Base-by-base conservation (phyloP, 192 early-diverging fungal genomes). In the Coemansia reversa region DNA sequence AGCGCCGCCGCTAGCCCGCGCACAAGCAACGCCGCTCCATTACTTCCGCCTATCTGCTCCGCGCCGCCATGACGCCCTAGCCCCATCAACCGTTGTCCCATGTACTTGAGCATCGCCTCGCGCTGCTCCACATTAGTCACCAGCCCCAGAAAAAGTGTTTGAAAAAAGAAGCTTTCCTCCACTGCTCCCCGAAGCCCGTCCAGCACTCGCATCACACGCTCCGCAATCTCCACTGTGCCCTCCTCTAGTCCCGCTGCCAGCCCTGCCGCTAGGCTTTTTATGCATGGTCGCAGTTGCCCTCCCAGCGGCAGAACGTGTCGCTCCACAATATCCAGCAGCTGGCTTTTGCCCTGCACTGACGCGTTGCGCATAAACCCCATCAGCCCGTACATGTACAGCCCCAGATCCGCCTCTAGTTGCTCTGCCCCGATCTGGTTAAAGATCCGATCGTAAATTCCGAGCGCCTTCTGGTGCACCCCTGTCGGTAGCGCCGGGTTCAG, bases 401-500 rank as follows among this genome's bases (percentile, higher is more conserved):
- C 76, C 53, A 94, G 83, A 64, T 98, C 95, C 14, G 88, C 83
- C 11, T 84, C 86, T 30, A 96, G 76, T 81, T 92, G 90, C 35
- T 89, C 84, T 7, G 72, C 62, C 83, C 92, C 69, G 25, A 85
- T 91, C 24, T 83, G 87, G 16, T 83, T 70, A 58, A 94, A 86
- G 39, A 98, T 86, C 49, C 89, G 86, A 16, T 80, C 81, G 70
- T 96, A 98, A 3, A 95, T 89, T 51, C 93, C 89, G 55, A 98
- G 63, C 7, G 94, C 90, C 73, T 95, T 95, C 76, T 94, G 92
- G 70, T 98, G 96, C 14, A 98, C 94, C 18, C 96, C 96, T 23
- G 94, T 88, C 0, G 96, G 96, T 29, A 98, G 72, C 28, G 92
- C 94, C 9, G 94, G 96, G 70, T 96, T 98, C 57, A 98, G 85